Evolutionary conservation across 805 yeast genomes (phyloP).

Genomic region (Lachancea sp.): DNA sequence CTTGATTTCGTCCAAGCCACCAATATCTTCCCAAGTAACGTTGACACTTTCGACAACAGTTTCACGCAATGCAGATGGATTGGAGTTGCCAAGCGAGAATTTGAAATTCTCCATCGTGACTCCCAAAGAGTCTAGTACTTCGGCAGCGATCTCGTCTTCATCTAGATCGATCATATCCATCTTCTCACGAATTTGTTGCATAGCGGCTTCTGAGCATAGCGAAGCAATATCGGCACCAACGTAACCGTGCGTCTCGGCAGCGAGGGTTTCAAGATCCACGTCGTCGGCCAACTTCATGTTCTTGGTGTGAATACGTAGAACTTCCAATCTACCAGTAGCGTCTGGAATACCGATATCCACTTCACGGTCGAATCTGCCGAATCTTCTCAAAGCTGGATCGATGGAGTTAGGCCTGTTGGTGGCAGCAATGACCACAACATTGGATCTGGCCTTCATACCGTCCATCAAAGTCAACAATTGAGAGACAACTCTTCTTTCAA

Average conservation of each 20-base stretch:
- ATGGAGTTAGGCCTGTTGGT: conserved; percentile 73
- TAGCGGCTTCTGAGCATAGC: conserved; percentile 98
- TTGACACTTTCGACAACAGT: conserved; percentile 98
- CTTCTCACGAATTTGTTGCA: conserved; percentile 99
- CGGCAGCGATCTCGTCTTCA: conserved; percentile 96
- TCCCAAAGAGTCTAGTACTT: conserved; percentile 89
- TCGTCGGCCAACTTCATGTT: conserved; percentile 95
- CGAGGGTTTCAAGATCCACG: conserved; percentile 92
- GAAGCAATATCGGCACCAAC: conserved; percentile 99
- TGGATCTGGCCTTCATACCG: conserved; percentile 99
- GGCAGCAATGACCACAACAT: conserved; percentile 97
- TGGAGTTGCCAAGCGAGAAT: conserved; percentile 95
- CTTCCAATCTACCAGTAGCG: conserved; percentile 96
- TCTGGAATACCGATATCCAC: conserved; percentile 94
- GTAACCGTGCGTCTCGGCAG: conserved; percentile 97
- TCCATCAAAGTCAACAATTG: conserved; percentile 97
- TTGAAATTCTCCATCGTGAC: conserved; percentile 99
- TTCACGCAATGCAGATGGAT: conserved; percentile 98
- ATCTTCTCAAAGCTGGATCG: conserved; percentile 77
- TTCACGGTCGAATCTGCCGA: conserved; percentile 87
- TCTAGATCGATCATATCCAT: conserved; percentile 96
- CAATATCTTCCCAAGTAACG: conserved; percentile 99
- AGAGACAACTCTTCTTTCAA: conserved; percentile 97
- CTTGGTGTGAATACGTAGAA: conserved; percentile 93
- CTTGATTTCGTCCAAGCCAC: conserved; percentile 95